Base-by-base conservation (phyloP, 2,329 filamentous ascomycete species). In the Arthroderma uncinatum region DNA sequence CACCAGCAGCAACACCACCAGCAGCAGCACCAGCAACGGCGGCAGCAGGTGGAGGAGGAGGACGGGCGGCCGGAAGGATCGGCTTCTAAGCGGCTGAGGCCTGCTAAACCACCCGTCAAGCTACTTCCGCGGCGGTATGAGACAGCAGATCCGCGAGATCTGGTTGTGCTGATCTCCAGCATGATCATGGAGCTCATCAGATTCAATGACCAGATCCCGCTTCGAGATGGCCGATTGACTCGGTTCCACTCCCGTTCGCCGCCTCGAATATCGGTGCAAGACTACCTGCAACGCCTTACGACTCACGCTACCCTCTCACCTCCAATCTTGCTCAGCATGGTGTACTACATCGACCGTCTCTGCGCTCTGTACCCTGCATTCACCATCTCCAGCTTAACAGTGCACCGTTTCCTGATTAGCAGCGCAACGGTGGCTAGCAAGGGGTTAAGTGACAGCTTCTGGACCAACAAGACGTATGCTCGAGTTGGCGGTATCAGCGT, bases 391-490 rank as follows among this genome's bases (percentile, higher is more conserved):
- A 95, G 89, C 50, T 78, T 98, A 19, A 98, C 93, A 0, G 92
- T 98, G 2, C 93, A 98, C 74, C 90, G 93, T 7, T 98, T 97
- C 67, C 80, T 98, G 8, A 98, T 98, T 63, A 93, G 92, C 1
- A 90, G 91, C 19, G 92, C 91, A 8, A 96, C 93, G 0, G 93
- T 98, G 3, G 93, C 92, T 5, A 89, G 91, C 57, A 98, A 98
- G 72, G 93, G 93, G 0, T 79, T 98, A 10, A 96, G 90, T 33
- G 93, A 98, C 71, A 90, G 87, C 30, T 98, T 98, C 70, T 96
- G 93, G 90, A 97, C 95, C 61, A 98, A 98, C 72, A 89, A 89
- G 28, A 95, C 92, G 0, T 98, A 98, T 69, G 91, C 93, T 37
- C 81, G 89, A 57, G 91, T 98, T 0, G 93, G 93, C 4, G 93